A percentile compares a stretch with the other conserved stretches of the same genome.
Conservation (phyloP, 1,139 yeast species). For the Yamadazyma aaseri region DNA sequence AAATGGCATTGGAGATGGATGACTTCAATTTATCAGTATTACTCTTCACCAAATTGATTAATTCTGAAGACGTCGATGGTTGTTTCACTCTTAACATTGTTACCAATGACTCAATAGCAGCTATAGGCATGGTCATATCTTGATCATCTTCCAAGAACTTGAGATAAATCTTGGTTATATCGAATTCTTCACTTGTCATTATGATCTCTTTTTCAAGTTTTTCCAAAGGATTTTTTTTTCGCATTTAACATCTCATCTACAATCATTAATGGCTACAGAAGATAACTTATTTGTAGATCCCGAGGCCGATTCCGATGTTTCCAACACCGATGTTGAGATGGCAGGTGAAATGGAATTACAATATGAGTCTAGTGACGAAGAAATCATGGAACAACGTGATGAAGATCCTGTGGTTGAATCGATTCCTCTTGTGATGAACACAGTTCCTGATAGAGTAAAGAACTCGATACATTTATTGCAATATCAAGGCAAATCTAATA, state of each 20-base stretch:
- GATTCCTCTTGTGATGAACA: constrained; percentile 57
- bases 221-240: not conserved
- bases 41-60: constrained; percentile 74
- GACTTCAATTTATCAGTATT: constrained; percentile 73
- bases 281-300: constrained; percentile 11
- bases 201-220: not conserved
- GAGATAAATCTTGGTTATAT: constrained; percentile 77
- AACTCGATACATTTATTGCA: constrained; percentile 50
- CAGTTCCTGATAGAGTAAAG: constrained; percentile 20
- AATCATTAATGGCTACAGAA: constrained; percentile 6
- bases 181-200: constrained; percentile 38
- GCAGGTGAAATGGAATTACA: constrained; percentile 13
- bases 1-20: constrained; percentile 85
- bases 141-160: constrained; percentile 80
- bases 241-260: constrained; percentile 4
- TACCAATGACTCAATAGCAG: constrained; percentile 93
- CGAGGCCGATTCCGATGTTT: constrained; percentile 7
- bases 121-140: constrained; percentile 98
- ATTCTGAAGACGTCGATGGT: constrained; percentile 91
- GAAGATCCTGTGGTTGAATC: constrained; percentile 77
- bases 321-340: constrained; percentile 9
- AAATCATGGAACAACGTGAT: constrained; percentile 12
- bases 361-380: constrained; percentile 11
- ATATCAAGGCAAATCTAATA: constrained; percentile 67
- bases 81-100: constrained; percentile 77